These are phyloP conservation scores for Colletotrichum caudatum DNA, from an alignment of 2,329 filamentous ascomycete genomes.

Conservation along the genomic window DNA sequence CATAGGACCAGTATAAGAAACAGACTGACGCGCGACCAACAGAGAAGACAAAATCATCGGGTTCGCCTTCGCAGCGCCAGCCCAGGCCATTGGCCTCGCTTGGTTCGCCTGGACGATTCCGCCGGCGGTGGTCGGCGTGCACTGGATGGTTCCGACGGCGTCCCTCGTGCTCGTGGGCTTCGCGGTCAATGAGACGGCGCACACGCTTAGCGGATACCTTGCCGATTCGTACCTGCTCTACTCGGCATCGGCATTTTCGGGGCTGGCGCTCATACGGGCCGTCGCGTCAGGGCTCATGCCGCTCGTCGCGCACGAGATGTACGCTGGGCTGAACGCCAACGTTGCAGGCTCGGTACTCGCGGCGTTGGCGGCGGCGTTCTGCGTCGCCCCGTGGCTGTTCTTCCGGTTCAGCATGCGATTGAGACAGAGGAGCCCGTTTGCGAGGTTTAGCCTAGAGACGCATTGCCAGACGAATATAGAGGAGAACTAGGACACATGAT, in stretches of 20 bases:
- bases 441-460: constrained; percentile 44
- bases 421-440: constrained; percentile 45
- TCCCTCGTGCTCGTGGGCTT: constrained; percentile 60
- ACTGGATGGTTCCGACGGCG: constrained; percentile 56
- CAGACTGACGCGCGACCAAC: not conserved
- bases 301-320: constrained; percentile 45
- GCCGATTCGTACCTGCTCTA: constrained; percentile 46
- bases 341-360: constrained; percentile 45
- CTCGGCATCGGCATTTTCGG: constrained; percentile 46
- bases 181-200: constrained; percentile 56
- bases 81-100: constrained; percentile 58
- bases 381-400: constrained; percentile 43
- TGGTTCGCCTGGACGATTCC: constrained; percentile 62
- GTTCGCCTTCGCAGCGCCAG: constrained; percentile 58
- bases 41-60: constrained; percentile 47
- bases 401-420: constrained; percentile 44
- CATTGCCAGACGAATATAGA: constrained; percentile 41
- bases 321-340: constrained; percentile 43
- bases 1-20: not conserved
- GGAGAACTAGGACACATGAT: constrained; percentile 18
- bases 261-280: constrained; percentile 45
- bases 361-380: constrained; percentile 42
- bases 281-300: constrained; percentile 46
- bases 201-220: constrained; percentile 46
- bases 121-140: constrained; percentile 48